phyloP scores from a whole-genome alignment of 2,329 filamentous ascomycete species.

The Fusarium domesticum region DNA sequence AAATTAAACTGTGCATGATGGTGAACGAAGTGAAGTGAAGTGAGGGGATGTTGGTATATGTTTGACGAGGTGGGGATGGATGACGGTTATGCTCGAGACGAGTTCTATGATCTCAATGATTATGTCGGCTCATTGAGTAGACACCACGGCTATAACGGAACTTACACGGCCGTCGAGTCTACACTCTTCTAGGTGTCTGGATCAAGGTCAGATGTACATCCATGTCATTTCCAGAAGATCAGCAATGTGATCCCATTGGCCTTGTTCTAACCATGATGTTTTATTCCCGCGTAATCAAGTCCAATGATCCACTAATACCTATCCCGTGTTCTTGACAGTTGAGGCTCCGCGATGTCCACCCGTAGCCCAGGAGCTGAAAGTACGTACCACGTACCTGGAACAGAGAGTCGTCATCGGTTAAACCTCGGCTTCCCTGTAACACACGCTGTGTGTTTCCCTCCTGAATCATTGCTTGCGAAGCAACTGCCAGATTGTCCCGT shows the following conservation, averaged over 20 bases:
- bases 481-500: slow-evolving; percentile 33
- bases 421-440: slow-evolving; percentile 20
- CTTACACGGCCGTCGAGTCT: background rate
- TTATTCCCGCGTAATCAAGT: too few species aligned
- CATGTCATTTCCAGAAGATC: too few species aligned
- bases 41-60: background rate
- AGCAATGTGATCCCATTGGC: too few species aligned
- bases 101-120: background rate
- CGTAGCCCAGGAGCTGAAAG: too few species aligned
- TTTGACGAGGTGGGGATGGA: background rate
- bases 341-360: too few species aligned
- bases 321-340: too few species aligned
- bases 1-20: too few species aligned
- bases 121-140: background rate
- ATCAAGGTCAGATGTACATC: too few species aligned
- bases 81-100: background rate
- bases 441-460: slow-evolving; percentile 23
- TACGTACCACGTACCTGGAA: too few species aligned
- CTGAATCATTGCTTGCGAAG: slow-evolving; percentile 29
- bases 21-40: background rate
- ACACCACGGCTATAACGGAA: background rate
- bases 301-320: too few species aligned
- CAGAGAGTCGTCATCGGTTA: slow-evolving; percentile 21
- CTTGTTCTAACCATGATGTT: too few species aligned
- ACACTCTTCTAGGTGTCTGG: too few species aligned